Evolutionary conservation across 768 basidiomycete species (phyloP).

Genomic region (Phylloporus arenicola): DNA sequence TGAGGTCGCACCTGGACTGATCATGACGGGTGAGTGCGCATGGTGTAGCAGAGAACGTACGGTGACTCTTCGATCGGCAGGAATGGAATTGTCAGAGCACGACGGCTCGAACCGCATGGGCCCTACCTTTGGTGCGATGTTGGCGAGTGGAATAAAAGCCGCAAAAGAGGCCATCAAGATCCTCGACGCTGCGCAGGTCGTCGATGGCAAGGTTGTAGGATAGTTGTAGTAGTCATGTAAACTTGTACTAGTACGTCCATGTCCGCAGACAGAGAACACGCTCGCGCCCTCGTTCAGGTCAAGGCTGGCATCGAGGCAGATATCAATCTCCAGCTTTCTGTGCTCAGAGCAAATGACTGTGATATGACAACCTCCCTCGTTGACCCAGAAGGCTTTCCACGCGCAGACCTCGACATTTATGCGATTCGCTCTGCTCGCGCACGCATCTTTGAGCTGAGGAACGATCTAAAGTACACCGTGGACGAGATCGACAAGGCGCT

Average conservation of each 20-base stretch:
- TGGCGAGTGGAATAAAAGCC: conserved; percentile 69
- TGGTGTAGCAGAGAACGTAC: neutral
- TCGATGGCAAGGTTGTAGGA: conserved; percentile 36
- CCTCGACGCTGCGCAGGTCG: conserved; percentile 44
- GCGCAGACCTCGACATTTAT: conserved; percentile 80
- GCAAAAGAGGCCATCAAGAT: conserved; percentile 58
- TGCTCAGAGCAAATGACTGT: conserved; percentile 58
- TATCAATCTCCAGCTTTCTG: conserved; percentile 53
- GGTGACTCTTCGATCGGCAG: conserved; percentile 29
- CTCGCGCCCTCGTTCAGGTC: conserved; percentile 56
- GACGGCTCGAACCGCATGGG: conserved; percentile 76
- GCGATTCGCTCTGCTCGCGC: conserved; percentile 71
- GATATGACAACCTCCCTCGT: conserved; percentile 72
- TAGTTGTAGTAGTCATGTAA: too few relatives aligned
- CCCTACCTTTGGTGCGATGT: conserved; percentile 78
- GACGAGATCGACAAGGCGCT: conserved; percentile 63
- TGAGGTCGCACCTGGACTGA: conserved; percentile 69
- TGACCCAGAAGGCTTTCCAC: conserved; percentile 84
- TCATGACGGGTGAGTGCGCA: conserved; percentile 56
- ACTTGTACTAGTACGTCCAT: neutral
- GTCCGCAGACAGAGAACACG: conserved; percentile 42
- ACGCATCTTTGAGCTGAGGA: conserved; percentile 73
- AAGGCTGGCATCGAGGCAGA: conserved; percentile 74
- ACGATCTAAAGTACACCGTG: conserved; percentile 66
- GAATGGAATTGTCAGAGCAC: conserved; percentile 81